phyloP scores from a whole-genome alignment of 495 filamentous ascomycete genomes.

The Hypomontagnella submonticulosa region DNA sequence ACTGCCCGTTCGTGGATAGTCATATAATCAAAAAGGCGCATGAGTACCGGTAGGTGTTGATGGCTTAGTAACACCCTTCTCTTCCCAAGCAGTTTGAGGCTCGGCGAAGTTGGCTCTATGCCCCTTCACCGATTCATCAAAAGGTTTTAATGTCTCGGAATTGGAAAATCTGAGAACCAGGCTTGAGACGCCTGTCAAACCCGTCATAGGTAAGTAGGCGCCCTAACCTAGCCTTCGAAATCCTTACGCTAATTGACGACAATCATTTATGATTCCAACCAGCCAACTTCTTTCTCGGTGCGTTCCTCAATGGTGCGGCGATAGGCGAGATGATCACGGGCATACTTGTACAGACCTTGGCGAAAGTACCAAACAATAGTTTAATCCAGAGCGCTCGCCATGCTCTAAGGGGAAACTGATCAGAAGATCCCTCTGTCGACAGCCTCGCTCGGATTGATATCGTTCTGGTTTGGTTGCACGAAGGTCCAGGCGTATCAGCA shows the following conservation, averaged over 20 bases:
- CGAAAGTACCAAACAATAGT: constrained; percentile 28
- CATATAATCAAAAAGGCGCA: neutral
- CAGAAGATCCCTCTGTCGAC: constrained; percentile 26
- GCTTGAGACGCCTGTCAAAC: constrained; percentile 35
- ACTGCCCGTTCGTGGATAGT: neutral
- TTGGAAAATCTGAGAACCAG: constrained; percentile 25
- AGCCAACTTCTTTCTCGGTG: constrained; percentile 2
- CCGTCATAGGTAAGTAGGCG: constrained; percentile 29
- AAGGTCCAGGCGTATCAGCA: constrained; percentile 6
- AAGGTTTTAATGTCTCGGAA: neutral
- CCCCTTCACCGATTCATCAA: constrained; percentile 30
- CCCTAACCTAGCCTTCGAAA: constrained; percentile 30
- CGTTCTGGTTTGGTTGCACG: constrained; percentile 26
- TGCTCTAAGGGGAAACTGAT: constrained; percentile 21
- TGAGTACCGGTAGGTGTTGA: neutral
- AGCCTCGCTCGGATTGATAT: constrained; percentile 27
- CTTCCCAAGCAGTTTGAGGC: constrained; percentile 11
- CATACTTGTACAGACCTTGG: constrained; percentile 10
- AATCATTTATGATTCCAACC: neutral
- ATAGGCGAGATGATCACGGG: constrained; percentile 3
- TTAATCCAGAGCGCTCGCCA: constrained; percentile 6
- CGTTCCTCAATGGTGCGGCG: neutral
- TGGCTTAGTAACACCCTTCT: constrained; percentile 24
- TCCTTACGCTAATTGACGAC: neutral
- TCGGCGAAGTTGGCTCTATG: constrained; percentile 7